Percentiles rank a stretch among this genome's conserved stretches.
phyloP scores from a whole-genome alignment of 2,329 filamentous ascomycete genomes.

The Paecilomyces fulvus region DNA sequence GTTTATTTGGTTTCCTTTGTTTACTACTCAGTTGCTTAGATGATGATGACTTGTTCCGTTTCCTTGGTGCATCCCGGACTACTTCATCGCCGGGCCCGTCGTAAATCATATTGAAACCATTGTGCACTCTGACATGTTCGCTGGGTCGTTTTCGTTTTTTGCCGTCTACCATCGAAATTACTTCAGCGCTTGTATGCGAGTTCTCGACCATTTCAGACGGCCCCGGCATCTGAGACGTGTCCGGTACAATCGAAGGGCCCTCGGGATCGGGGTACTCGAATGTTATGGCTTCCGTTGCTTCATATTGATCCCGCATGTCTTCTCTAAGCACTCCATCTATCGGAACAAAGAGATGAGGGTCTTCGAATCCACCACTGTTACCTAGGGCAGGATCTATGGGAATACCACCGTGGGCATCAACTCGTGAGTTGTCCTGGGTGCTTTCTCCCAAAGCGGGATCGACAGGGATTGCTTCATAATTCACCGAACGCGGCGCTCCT shows the following conservation, averaged over 20 bases:
- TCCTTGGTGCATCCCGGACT: not conserved
- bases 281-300: conserved; percentile 24
- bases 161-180: conserved; percentile 7
- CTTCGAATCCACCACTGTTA: not conserved
- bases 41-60: conserved; percentile 3
- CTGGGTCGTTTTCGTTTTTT: conserved; percentile 17
- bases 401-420: conserved; percentile 3
- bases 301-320: conserved; percentile 20
- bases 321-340: conserved; percentile 19
- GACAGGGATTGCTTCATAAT: conserved; percentile 29
- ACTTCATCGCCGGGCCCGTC: conserved; percentile 1
- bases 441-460: conserved; percentile 31
- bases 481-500: conserved; percentile 1
- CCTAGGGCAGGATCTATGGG: not conserved
- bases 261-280: conserved; percentile 24
- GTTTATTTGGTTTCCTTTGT: not conserved
- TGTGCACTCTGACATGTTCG: not conserved
- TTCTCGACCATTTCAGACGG: not conserved
- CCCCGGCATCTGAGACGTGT: not conserved
- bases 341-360: conserved; percentile 16
- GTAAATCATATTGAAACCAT: not conserved
- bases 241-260: not conserved
- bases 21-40: not conserved
- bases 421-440: not conserved
- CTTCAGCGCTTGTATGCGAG: not conserved